These are phyloP conservation scores for Beauveria bassiana DNA, from an alignment of 2,329 filamentous ascomycete species.

Conservation along the genomic window DNA sequence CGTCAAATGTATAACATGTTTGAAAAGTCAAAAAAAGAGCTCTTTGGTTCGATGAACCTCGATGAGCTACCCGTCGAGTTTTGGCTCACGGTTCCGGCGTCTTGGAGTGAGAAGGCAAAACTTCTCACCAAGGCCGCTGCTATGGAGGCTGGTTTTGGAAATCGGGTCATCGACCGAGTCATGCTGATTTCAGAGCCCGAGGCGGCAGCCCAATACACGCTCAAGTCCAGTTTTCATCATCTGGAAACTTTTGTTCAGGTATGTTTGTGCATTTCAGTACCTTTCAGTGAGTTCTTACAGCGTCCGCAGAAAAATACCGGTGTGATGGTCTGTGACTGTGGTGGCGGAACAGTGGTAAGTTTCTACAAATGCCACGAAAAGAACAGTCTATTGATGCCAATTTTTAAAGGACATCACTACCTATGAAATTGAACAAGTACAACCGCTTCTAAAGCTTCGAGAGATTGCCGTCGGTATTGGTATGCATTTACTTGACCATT, in stretches of 20 bases:
- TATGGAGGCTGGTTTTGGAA: neutral
- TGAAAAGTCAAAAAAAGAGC: neutral
- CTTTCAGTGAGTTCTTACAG: too few relatives aligned
- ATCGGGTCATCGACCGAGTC: neutral
- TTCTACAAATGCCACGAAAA: too few relatives aligned
- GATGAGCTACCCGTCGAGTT: constrained; percentile 8
- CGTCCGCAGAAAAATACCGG: neutral
- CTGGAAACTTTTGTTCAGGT: constrained; percentile 43
- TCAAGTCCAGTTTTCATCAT: constrained; percentile 6
- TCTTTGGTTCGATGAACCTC: neutral
- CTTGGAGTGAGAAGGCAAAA: constrained; percentile 13
- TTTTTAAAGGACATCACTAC: neutral
- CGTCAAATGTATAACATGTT: neutral
- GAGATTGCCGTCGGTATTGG: neutral
- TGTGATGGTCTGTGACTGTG: constrained; percentile 4
- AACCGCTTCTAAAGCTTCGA: neutral
- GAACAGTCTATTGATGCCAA: neutral
- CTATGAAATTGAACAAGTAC: neutral
- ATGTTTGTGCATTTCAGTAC: too few relatives aligned
- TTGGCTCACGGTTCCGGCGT: constrained; percentile 14
- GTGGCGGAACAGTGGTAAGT: constrained; percentile 4
- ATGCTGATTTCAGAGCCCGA: constrained; percentile 14
- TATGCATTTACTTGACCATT: too few relatives aligned
- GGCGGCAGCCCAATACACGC: constrained; percentile 9
- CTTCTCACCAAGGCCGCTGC: constrained; percentile 10